Evolutionary conservation across 1,284 basidiomycete genomes (phyloP).

Genomic region (Termitomyces sp.): DNA sequence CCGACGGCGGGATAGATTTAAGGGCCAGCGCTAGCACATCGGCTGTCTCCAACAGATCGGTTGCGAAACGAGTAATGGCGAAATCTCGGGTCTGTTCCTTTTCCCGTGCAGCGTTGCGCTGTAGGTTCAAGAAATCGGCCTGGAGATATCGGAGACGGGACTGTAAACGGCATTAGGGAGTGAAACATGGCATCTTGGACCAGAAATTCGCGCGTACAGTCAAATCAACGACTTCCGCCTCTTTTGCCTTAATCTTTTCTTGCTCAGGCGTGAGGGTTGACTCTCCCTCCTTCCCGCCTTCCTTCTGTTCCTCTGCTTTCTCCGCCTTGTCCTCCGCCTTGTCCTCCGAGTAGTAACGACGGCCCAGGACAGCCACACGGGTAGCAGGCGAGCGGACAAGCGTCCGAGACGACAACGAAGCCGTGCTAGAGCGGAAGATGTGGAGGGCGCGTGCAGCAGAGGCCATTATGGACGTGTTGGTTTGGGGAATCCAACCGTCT

Average conservation of each 20-base stretch:
- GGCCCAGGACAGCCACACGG: conserved; percentile 19
- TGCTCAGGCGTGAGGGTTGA: conserved; percentile 27
- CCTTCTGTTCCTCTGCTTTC: conserved; percentile 24
- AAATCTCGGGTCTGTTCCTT: conserved; percentile 91
- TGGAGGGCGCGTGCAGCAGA: conserved; percentile 46
- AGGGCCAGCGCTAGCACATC: conserved; percentile 91
- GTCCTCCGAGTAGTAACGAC: conserved; percentile 52
- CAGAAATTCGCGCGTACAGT: conserved; percentile 48
- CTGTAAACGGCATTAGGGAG: conserved; percentile 33
- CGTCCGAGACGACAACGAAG: conserved; percentile 45
- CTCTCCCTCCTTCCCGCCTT: conserved; percentile 23
- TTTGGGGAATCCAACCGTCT: conserved; percentile 7
- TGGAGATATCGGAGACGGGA: conserved; percentile 82
- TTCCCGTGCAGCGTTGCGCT: conserved; percentile 86
- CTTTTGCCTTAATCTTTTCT: conserved; percentile 66
- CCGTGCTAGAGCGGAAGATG: conserved; percentile 51
- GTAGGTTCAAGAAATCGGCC: conserved; percentile 94
- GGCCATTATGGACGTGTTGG: conserved; percentile 16
- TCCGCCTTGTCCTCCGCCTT: conserved; percentile 27
- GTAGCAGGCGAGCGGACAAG: conserved; percentile 33
- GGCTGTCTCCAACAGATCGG: conserved; percentile 86
- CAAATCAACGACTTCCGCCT: conserved; percentile 68
- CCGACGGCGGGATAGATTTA: conserved; percentile 72
- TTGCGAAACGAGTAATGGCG: conserved; percentile 88
- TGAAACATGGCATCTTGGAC: background rate